These are phyloP conservation scores for Chrysochromulina parva DNA, from an alignment of 78 protist genomes.

Conservation along the genomic window DNA sequence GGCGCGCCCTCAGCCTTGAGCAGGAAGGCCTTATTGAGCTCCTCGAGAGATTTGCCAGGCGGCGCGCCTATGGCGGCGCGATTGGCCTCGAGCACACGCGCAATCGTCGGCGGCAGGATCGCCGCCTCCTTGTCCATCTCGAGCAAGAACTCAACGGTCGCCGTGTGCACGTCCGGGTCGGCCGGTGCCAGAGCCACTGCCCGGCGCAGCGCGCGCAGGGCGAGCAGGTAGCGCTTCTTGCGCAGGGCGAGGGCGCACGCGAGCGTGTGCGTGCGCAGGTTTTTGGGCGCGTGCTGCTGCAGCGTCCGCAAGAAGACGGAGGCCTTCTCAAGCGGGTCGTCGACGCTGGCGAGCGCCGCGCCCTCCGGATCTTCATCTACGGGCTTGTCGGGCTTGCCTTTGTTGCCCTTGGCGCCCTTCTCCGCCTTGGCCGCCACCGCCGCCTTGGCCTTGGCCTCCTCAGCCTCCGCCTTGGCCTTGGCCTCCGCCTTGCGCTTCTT, in stretches of 20 bases:
- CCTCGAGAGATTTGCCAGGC: no score
- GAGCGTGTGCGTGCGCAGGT: background rate
- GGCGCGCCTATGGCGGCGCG: no score
- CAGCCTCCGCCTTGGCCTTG: background rate
- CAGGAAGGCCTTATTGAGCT: no score
- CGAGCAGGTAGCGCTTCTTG: background rate
- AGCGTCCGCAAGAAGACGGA: background rate
- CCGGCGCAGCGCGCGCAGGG: background rate
- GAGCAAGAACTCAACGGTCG: no score
- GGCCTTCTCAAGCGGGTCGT: background rate
- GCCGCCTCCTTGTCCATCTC: no score
- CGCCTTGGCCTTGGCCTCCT: background rate
- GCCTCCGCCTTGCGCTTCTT: conserved; percentile 27
- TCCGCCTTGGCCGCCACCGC: background rate
- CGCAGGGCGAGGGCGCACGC: background rate
- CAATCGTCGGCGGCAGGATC: no score
- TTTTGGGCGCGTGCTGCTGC: background rate
- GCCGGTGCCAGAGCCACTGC: no score
- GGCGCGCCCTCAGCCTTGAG: no score
- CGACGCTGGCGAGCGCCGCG: background rate
- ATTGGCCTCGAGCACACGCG: no score
- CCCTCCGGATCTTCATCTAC: background rate
- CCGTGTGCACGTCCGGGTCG: no score
- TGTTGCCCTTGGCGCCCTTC: background rate
- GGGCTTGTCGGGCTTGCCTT: no score